Percentiles rank a stretch among this genome's conserved stretches.
Evolutionary conservation across 768 basidiomycete species (phyloP).

Genomic region (Cyclocybe cylindracea): DNA sequence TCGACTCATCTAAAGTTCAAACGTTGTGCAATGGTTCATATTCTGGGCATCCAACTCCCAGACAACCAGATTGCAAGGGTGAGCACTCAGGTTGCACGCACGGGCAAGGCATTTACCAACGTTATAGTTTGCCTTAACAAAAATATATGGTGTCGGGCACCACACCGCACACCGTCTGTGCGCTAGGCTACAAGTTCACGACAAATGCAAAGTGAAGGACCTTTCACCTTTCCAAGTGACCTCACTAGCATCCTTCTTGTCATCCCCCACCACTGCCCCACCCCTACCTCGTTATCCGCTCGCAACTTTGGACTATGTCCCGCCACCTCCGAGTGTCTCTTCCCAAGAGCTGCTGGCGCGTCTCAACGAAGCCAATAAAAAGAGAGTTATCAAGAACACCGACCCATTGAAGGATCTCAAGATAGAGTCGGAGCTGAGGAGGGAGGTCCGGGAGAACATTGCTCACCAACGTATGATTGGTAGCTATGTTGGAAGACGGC

Average conservation of each 20-base stretch:
- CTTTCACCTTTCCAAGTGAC: conserved; percentile 88
- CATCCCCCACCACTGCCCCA: conserved; percentile 79
- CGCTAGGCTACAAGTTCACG: conserved; percentile 91
- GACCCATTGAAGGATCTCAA: conserved; percentile 77
- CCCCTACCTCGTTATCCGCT: conserved; percentile 68
- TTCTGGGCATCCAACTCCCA: conserved; percentile 81
- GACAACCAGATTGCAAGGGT: conserved; percentile 81
- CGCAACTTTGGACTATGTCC: conserved; percentile 52
- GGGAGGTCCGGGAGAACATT: conserved; percentile 87
- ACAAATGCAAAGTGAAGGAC: conserved; percentile 76
- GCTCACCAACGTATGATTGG: conserved; percentile 92
- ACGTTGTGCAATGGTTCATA: conserved; percentile 67
- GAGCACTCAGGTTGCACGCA: conserved; percentile 23
- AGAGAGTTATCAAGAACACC: conserved; percentile 28
- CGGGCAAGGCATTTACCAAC: not conserved
- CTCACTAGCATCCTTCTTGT: conserved; percentile 90
- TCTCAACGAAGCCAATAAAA: conserved; percentile 36
- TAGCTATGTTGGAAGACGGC: conserved; percentile 89
- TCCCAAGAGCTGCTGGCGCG: conserved; percentile 39
- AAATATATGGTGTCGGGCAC: conserved; percentile 87
- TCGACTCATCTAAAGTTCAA: conserved; percentile 11
- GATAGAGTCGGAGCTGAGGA: conserved; percentile 86
- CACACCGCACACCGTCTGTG: conserved; percentile 79
- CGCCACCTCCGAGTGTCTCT: conserved; percentile 44
- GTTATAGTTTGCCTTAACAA: conserved; percentile 80